Conservation (phyloP, 78 protist genomes). For the Ministeria vibrans region DNA sequence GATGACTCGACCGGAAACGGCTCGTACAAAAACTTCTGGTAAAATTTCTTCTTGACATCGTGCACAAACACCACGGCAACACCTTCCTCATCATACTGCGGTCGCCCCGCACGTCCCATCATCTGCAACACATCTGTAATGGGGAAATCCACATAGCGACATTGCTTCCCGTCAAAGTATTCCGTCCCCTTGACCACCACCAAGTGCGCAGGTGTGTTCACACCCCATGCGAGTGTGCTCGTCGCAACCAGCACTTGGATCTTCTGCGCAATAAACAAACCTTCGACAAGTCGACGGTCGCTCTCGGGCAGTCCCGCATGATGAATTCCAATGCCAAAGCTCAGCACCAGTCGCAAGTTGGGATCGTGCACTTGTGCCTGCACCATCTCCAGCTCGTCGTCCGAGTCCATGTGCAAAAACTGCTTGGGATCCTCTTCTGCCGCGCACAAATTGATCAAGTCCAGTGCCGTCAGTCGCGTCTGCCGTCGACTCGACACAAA, state of each 20-base stretch:
- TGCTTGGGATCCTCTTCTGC: constrained; percentile 62
- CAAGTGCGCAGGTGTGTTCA: constrained; percentile 97
- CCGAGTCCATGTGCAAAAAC: constrained; percentile 38
- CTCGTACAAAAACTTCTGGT: constrained; percentile 91
- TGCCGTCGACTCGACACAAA: constrained; percentile 98
- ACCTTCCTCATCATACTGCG: constrained; percentile 87
- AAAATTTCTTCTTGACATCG: constrained; percentile 89
- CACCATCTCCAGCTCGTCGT: constrained; percentile 36
- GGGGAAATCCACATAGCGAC: constrained; percentile 85
- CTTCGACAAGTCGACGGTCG: constrained; percentile 74
- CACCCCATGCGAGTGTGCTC: constrained; percentile 99
- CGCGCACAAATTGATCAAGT: constrained; percentile 63
- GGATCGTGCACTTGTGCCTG: constrained; percentile 47
- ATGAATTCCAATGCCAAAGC: constrained; percentile 97
- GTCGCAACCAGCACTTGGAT: constrained; percentile 93
- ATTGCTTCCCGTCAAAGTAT: constrained; percentile 70
- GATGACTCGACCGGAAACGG: constrained; percentile 98
- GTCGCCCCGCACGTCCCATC: constrained; percentile 99
- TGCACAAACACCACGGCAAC: constrained; percentile 76
- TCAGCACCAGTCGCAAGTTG: constrained; percentile 64
- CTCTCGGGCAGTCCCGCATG: constrained; percentile 92
- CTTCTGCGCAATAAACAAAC: constrained; percentile 50
- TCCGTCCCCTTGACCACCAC: constrained; percentile 97
- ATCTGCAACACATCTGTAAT: constrained; percentile 98
- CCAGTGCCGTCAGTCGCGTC: constrained; percentile 97